Base-by-base conservation (phyloP, 2,329 filamentous ascomycete genomes). In the Dactylellina parvicollis region DNA sequence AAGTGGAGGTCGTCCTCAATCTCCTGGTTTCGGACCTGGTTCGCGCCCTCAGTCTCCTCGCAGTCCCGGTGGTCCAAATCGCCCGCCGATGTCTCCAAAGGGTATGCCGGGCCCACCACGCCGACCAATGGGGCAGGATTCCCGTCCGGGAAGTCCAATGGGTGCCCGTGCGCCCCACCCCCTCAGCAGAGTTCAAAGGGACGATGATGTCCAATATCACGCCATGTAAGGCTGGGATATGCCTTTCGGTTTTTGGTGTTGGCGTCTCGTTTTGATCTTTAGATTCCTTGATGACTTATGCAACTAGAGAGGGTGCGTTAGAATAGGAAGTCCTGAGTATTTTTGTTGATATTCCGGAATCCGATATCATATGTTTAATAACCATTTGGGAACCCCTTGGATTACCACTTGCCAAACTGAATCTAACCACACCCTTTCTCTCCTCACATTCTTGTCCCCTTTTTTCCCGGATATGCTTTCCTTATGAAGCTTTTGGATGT, bases 81-180 rank as follows among this genome's bases (percentile, higher is more conserved):
- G 69, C 20, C 69, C 69, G 30, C 69, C 69, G 26, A 73, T 73
- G 69, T 73, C 69, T 66, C 69, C 69, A 28, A 73, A 73, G 50
- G 69, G 70, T 22, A 67, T 74, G 62, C 70, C 70, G 9, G 70
- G 61, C 34, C 70, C 70, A 42, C 70, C 62, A 50, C 62, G 70
- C 20, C 28, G 62, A 47, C 62, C 70, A 26, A 62, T 54, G 44
- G 67, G 67, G 46, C 47, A 59, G 2, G 70, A 69, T 34, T 74
- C 70, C 16, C 56, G 62, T 20, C 64, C 70, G 34, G 49, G 47
- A 26, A 74, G 64, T 50, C 70, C 70, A 47, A 67, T 74, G 70
- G 28, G 44, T 47, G 60, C 60, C 32, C 70, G 70, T 30, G 26
- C 44, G 16, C 70, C 70, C 2, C 70, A 74, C 46, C 70, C 70